Conservation (phyloP, 805 yeast species). For the Wickerhamiella siamensis region DNA sequence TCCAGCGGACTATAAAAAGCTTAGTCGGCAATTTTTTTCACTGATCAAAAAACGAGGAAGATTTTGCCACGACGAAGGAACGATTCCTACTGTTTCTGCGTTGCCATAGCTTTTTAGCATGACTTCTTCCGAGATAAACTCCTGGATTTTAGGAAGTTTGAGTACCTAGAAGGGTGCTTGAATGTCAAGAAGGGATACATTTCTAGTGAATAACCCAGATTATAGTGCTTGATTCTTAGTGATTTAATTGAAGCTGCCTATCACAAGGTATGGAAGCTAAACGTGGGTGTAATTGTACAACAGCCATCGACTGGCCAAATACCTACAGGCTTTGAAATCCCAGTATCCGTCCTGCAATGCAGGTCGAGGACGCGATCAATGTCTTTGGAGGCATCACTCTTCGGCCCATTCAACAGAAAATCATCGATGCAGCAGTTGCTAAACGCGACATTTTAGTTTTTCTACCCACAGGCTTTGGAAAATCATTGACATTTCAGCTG, state of each 20-base stretch:
- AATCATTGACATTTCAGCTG: constrained; percentile 84
- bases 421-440: constrained; percentile 15
- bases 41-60: constrained; percentile 26
- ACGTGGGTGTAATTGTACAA: too few species aligned
- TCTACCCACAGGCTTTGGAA: constrained; percentile 98
- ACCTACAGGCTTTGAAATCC: too few species aligned
- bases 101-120: constrained; percentile 24
- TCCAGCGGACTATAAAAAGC: not conserved
- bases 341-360: too few species aligned
- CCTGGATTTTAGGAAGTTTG: constrained; percentile 27
- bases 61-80: constrained; percentile 26
- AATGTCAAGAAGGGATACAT: constrained; percentile 27
- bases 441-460: constrained; percentile 83
- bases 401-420: constrained; percentile 17
- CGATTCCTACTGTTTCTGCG: constrained; percentile 20
- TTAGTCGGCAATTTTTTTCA: constrained; percentile 11
- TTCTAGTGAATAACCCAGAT: too few species aligned
- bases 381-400: constrained; percentile 15
- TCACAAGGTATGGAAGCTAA: too few species aligned
- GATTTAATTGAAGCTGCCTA: too few species aligned
- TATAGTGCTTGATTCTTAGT: too few species aligned
- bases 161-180: constrained; percentile 19
- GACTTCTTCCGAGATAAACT: constrained; percentile 22
- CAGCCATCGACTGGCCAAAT: too few species aligned
- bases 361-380: not conserved